These are phyloP conservation scores for Dipodascopsis uninucleata DNA, from an alignment of 805 yeast species.

Conservation along the genomic window DNA sequence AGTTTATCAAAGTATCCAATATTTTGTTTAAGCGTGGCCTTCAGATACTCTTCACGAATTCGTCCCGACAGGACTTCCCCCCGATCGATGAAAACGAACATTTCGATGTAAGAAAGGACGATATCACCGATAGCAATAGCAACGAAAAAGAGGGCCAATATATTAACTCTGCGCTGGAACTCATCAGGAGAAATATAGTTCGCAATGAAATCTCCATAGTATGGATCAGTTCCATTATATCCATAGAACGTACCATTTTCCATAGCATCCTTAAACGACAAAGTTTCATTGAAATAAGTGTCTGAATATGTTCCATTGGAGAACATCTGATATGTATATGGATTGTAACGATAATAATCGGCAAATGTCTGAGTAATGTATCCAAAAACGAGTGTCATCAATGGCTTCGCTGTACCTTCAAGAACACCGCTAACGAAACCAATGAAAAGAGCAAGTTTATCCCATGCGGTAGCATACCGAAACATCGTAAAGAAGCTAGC, in stretches of 20 bases:
- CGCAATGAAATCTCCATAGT: not conserved
- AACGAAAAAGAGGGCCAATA: conserved; percentile 40
- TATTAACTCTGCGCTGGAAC: conserved; percentile 38
- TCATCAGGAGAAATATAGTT: conserved; percentile 27
- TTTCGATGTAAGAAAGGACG: conserved; percentile 33
- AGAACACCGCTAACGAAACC: conserved; percentile 37
- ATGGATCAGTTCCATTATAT: too few species aligned
- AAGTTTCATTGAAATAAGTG: conserved; percentile 9
- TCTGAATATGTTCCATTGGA: conserved; percentile 24
- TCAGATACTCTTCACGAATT: conserved; percentile 30
- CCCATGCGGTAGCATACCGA: conserved; percentile 37
- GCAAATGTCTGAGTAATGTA: conserved; percentile 39
- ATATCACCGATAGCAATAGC: conserved; percentile 41
- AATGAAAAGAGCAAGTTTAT: conserved; percentile 30
- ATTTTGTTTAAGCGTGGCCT: conserved; percentile 32
- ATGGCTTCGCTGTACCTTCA: conserved; percentile 41
- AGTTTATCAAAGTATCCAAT: conserved; percentile 33
- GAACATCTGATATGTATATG: conserved; percentile 14
- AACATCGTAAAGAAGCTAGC: conserved; percentile 33
- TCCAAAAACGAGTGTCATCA: conserved; percentile 37
- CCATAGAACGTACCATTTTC: too few species aligned
- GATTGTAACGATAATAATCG: conserved; percentile 29
- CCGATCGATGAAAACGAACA: conserved; percentile 38
- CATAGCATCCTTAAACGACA: too few species aligned
- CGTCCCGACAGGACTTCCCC: conserved; percentile 43